Percentiles rank a stretch among this genome's conserved stretches.
Evolutionary conservation across 768 basidiomycete genomes (phyloP).

Genomic region (Panellus pusillus): DNA sequence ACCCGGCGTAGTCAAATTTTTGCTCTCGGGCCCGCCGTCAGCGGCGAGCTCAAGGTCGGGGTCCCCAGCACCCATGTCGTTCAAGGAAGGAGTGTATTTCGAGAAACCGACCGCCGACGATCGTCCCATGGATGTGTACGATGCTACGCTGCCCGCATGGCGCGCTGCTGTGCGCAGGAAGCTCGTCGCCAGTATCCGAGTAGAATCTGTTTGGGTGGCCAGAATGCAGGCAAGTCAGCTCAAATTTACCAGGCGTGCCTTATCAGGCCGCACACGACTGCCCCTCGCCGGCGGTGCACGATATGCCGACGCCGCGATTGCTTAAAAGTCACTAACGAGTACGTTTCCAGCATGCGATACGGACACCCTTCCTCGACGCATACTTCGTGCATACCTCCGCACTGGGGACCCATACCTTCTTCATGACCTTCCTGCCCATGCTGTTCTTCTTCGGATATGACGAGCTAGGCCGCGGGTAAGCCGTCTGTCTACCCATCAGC

Average conservation of each 20-base stretch:
- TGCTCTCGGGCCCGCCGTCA: slow-evolving; percentile 18
- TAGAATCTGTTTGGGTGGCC: slow-evolving; percentile 63
- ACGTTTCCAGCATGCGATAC: slow-evolving; percentile 45
- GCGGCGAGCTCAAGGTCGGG: slow-evolving; percentile 11
- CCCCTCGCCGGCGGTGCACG: slow-evolving; percentile 1
- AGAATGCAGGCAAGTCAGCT: slow-evolving; percentile 58
- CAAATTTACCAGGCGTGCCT: neutral
- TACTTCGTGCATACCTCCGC: slow-evolving; percentile 86
- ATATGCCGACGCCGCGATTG: too few species aligned
- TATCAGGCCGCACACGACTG: neutral
- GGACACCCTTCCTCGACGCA: slow-evolving; percentile 66
- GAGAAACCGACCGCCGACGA: too few species aligned
- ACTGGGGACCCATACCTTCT: slow-evolving; percentile 87
- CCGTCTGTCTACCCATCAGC: slow-evolving; percentile 6
- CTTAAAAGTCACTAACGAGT: slow-evolving; percentile 1
- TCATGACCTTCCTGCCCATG: slow-evolving; percentile 85
- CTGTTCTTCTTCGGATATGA: slow-evolving; percentile 87
- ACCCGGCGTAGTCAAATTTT: neutral
- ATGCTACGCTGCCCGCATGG: slow-evolving; percentile 64
- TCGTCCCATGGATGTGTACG: slow-evolving; percentile 57
- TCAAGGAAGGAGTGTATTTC: too few species aligned
- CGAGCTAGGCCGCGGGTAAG: slow-evolving; percentile 73
- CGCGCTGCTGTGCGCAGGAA: slow-evolving; percentile 55
- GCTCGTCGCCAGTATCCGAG: slow-evolving; percentile 52
- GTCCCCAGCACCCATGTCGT: slow-evolving; percentile 11